Percentiles rank a stretch among this genome's conserved stretches.
Evolutionary conservation across 371 early-diverging fungal genomes (phyloP).

Genomic region (Lichtheimia ornata): DNA sequence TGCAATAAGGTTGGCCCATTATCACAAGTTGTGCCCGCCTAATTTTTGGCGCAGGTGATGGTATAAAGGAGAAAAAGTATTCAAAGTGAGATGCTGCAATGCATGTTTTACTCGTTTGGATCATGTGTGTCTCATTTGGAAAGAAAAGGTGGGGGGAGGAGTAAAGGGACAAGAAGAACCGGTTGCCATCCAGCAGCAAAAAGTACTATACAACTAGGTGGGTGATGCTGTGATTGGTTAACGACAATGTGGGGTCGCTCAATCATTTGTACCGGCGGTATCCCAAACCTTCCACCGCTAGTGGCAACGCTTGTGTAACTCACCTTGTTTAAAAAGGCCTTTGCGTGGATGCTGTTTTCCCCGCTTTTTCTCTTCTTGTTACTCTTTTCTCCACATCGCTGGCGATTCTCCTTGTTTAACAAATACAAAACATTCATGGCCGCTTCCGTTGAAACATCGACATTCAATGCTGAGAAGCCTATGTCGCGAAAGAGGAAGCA

Average conservation of each 20-base stretch:
- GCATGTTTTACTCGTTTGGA: conserved; percentile 1
- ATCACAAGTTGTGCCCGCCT: background rate
- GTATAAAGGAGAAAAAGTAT: background rate
- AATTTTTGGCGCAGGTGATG: background rate
- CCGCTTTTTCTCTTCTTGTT: background rate
- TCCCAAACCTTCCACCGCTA: background rate
- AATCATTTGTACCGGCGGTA: background rate
- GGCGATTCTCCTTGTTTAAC: background rate
- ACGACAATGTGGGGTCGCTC: background rate
- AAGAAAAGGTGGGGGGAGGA: background rate
- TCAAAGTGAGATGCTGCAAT: background rate
- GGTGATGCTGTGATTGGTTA: background rate
- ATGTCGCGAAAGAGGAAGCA: conserved; percentile 29
- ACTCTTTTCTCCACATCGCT: background rate
- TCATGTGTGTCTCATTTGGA: background rate
- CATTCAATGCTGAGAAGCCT: conserved; percentile 10
- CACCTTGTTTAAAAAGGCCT: background rate
- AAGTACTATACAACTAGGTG: background rate
- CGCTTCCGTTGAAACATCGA: conserved; percentile 11
- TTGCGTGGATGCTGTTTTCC: background rate
- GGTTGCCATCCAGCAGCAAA: background rate
- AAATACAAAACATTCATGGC: background rate
- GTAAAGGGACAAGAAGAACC: background rate
- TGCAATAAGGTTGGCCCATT: background rate
- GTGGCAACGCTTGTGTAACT: background rate